Conservation (phyloP, 2,329 filamentous ascomycete species). For the Penicillium corylophilum region DNA sequence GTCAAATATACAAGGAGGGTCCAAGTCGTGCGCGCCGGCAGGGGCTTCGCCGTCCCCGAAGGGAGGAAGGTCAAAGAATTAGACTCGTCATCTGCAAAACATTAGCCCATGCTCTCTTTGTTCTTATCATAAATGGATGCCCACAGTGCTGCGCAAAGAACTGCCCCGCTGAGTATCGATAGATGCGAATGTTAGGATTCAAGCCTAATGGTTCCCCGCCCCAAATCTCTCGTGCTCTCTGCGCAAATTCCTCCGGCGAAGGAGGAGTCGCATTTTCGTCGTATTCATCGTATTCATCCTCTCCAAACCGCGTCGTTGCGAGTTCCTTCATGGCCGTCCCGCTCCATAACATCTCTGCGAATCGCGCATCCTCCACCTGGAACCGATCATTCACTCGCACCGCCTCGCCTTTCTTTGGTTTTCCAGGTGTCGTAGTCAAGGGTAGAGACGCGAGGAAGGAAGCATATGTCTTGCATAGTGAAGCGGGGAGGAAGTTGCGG, state of each 20-base stretch:
- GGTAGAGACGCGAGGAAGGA: slow-evolving; percentile 70
- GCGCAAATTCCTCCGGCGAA: neutral
- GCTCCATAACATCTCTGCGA: slow-evolving; percentile 74
- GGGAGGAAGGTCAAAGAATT: slow-evolving; percentile 66
- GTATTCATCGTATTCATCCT: slow-evolving; percentile 26
- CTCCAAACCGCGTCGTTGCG: slow-evolving; percentile 38
- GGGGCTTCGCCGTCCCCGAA: slow-evolving; percentile 37
- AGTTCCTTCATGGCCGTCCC: slow-evolving; percentile 71
- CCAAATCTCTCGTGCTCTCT: slow-evolving; percentile 54
- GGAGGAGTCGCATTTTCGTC: slow-evolving; percentile 13
- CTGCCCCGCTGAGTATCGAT: slow-evolving; percentile 80
- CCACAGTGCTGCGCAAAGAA: slow-evolving; percentile 92
- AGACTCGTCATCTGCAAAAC: slow-evolving; percentile 73
- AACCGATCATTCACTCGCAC: slow-evolving; percentile 86
- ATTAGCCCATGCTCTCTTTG: neutral
- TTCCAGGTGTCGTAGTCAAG: slow-evolving; percentile 72
- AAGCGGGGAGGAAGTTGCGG: slow-evolving; percentile 70
- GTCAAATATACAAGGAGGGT: slow-evolving; percentile 86
- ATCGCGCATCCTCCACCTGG: slow-evolving; percentile 72
- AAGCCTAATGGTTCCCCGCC: slow-evolving; percentile 80
- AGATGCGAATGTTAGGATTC: slow-evolving; percentile 85
- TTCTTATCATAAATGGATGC: slow-evolving; percentile 35
- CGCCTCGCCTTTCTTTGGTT: slow-evolving; percentile 76
- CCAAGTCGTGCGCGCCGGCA: slow-evolving; percentile 76
- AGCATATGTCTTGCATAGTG: slow-evolving; percentile 73